Evolutionary conservation across 2,329 filamentous ascomycete genomes (phyloP).

Genomic region (Coniella lustricola): DNA sequence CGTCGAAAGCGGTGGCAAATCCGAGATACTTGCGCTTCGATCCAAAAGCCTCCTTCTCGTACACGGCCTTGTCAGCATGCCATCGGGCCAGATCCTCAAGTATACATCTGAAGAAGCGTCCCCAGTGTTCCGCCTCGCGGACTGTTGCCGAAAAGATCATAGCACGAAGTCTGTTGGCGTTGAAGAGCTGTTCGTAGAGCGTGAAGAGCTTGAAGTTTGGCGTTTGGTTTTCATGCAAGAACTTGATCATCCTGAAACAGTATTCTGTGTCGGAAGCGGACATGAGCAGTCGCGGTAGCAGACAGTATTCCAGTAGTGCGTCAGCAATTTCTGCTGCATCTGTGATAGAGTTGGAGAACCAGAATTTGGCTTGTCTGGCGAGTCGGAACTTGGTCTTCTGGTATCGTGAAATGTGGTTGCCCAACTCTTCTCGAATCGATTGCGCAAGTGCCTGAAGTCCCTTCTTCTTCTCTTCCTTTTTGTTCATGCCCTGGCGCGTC

Average conservation of each 20-base stretch:
- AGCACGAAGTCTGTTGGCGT: conserved; percentile 69
- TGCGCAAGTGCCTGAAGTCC: conserved; percentile 62
- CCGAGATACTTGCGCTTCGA: conserved; percentile 54
- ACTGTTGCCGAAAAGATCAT: conserved; percentile 87
- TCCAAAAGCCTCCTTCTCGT: conserved; percentile 77
- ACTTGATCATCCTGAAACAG: conserved; percentile 77
- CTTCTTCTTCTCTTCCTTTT: conserved; percentile 64
- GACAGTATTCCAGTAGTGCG: conserved; percentile 78
- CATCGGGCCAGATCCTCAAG: conserved; percentile 74
- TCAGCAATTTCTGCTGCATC: conserved; percentile 65
- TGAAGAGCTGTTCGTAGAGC: conserved; percentile 78
- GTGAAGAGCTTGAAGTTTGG: conserved; percentile 82
- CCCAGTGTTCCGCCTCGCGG: conserved; percentile 87
- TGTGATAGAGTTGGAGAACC: conserved; percentile 63
- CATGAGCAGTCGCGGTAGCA: conserved; percentile 78
- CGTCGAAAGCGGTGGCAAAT: conserved; percentile 68
- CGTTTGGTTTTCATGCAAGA: conserved; percentile 76
- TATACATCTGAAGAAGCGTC: conserved; percentile 78
- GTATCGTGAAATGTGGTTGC: conserved; percentile 60
- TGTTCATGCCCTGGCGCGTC: conserved; percentile 56
- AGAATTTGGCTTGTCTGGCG: conserved; percentile 66
- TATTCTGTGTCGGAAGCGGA: conserved; percentile 86
- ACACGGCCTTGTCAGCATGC: conserved; percentile 70
- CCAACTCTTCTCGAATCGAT: conserved; percentile 65
- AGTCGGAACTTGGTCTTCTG: conserved; percentile 62